Percentiles rank a stretch among this genome's conserved stretches.
Evolutionary conservation across 176 grass and related monocot genomes (phyloP).

Genomic region (Juncus effusus): DNA sequence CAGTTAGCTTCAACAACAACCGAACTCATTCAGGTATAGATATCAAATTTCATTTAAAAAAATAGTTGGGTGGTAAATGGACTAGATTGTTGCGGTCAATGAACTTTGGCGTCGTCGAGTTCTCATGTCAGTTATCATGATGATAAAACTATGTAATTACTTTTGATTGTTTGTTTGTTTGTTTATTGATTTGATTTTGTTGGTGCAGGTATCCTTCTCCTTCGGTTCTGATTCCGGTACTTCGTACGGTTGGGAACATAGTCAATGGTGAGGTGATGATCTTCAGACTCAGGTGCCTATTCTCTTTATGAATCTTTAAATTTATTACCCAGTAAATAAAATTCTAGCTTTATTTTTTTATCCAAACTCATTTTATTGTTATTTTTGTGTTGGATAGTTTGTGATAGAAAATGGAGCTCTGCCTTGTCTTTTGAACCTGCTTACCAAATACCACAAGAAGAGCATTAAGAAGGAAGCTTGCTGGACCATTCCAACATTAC

Average conservation of each 20-base stretch:
- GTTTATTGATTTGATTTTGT: slow-evolving; percentile 29
- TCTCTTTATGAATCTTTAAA: not conserved
- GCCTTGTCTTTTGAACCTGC: slow-evolving; percentile 71
- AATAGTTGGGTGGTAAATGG: no score
- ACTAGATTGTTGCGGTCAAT: no score
- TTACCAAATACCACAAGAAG: slow-evolving; percentile 86
- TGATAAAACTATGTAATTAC: no score
- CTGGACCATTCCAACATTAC: slow-evolving; percentile 97
- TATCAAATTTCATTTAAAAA: no score
- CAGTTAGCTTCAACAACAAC: no score
- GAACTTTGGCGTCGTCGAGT: no score
- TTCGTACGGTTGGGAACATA: slow-evolving; percentile 32
- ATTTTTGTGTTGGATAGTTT: slow-evolving; percentile 42
- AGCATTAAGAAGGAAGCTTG: slow-evolving; percentile 99
- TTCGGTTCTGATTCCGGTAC: slow-evolving; percentile 25
- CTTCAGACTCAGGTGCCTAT: slow-evolving; percentile 21
- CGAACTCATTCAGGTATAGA: no score
- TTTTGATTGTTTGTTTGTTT: slow-evolving; percentile 27
- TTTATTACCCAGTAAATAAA: not conserved
- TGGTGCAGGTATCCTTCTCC: no score
- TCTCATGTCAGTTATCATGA: no score
- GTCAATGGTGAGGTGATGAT: slow-evolving; percentile 1
- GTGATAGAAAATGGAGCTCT: slow-evolving; percentile 84
- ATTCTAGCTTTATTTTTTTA: no score
- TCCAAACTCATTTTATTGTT: not conserved